A percentile compares a stretch with the other conserved stretches of the same genome.
These are phyloP conservation scores for Lipomyces sp. DNA, from an alignment of 805 yeast species.

Conservation along the genomic window DNA sequence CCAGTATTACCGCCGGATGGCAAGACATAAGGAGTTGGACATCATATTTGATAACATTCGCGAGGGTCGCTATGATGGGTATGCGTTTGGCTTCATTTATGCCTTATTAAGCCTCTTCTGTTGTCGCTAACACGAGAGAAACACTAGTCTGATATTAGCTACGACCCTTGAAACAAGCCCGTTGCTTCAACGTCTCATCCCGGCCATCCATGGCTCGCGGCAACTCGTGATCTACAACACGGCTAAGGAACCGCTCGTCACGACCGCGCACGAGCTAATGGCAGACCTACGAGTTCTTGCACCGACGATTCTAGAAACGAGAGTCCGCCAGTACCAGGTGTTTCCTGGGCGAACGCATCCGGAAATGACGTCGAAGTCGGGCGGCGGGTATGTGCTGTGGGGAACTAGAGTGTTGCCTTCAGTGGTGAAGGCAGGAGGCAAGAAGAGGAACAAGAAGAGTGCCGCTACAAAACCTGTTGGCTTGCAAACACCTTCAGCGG, in stretches of 20 bases:
- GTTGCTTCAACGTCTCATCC: slow-evolving; percentile 58
- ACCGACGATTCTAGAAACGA: slow-evolving; percentile 76
- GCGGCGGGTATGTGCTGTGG: slow-evolving; percentile 82
- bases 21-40: slow-evolving; percentile 48
- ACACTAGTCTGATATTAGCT: slow-evolving; percentile 67
- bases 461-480: no score
- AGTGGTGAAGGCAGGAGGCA: slow-evolving; percentile 21
- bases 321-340: slow-evolving; percentile 85
- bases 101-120: no score
- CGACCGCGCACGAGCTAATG: slow-evolving; percentile 64
- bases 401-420: slow-evolving; percentile 77
- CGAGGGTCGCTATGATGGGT: slow-evolving; percentile 23
- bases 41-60: slow-evolving; percentile 35
- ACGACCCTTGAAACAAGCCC: slow-evolving; percentile 69
- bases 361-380: slow-evolving; percentile 85
- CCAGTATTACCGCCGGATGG: slow-evolving; percentile 64
- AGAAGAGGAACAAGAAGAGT: slow-evolving; percentile 7
- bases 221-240: slow-evolving; percentile 81
- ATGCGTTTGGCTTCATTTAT: not conserved
- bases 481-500: no score
- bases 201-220: slow-evolving; percentile 75
- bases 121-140: slow-evolving; percentile 20
- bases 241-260: slow-evolving; percentile 73
- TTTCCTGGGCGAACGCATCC: slow-evolving; percentile 95
- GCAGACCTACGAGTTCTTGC: slow-evolving; percentile 69